Percentiles rank a stretch among this genome's conserved stretches.
Evolutionary conservation across 176 grass and related monocot genomes (phyloP).

Genomic region (Stipa capillata): DNA sequence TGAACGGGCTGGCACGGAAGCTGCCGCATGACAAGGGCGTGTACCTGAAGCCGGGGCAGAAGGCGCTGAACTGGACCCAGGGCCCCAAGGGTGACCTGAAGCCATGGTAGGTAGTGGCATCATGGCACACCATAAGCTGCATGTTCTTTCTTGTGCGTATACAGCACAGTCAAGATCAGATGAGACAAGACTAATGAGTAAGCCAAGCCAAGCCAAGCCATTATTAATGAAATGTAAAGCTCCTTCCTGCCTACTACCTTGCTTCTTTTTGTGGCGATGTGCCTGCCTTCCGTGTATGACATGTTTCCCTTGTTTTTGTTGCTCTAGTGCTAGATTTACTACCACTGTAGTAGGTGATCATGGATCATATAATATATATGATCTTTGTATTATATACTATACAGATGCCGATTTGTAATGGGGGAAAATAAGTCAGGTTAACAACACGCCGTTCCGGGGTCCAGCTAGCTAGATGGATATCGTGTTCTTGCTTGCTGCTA

Average conservation of each 20-base stretch:
- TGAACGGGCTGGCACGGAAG: conserved; percentile 51
- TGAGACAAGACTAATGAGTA: background rate
- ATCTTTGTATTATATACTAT: conserved; percentile 18
- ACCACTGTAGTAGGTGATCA: conserved; percentile 6
- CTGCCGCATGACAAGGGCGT: conserved; percentile 31
- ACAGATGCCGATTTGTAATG: background rate
- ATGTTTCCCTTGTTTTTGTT: conserved; percentile 11
- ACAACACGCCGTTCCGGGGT: background rate
- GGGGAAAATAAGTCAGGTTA: conserved; percentile 11
- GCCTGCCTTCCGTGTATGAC: conserved; percentile 12
- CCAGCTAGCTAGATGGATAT: background rate
- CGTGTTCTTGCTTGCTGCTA: no score
- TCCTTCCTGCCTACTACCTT: background rate
- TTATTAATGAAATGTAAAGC: conserved; percentile 34
- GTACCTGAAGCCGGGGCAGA: conserved; percentile 42
- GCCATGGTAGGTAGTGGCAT: conserved; percentile 38
- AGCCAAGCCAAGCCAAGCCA: background rate
- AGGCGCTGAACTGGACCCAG: conserved; percentile 62
- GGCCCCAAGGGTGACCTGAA: conserved; percentile 54
- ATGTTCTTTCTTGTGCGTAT: background rate
- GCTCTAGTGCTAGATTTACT: conserved; percentile 29
- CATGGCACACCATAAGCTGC: background rate
- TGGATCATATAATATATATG: conserved; percentile 9
- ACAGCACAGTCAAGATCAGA: background rate
- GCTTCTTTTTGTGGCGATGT: conserved; percentile 28